These are phyloP conservation scores for Boletus sp. DNA, from an alignment of 768 basidiomycete genomes.

Conservation along the genomic window DNA sequence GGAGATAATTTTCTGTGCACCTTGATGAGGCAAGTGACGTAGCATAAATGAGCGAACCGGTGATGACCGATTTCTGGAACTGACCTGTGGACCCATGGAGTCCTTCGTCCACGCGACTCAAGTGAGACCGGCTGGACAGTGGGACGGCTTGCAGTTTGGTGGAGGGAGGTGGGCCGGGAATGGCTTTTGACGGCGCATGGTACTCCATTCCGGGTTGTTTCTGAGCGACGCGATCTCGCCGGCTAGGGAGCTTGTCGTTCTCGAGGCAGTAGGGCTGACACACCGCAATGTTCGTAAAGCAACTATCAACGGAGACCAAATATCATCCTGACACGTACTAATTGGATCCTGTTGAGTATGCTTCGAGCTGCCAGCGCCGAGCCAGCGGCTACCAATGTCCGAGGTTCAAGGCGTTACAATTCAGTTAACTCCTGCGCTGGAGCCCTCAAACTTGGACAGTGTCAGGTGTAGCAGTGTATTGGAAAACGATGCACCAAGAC, in stretches of 20 bases:
- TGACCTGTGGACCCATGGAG: constrained; percentile 23
- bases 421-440: no score
- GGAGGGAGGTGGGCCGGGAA: neutral
- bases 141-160: constrained; percentile 4
- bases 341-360: neutral
- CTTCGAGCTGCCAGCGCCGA: neutral
- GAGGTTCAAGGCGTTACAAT: neutral
- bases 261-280: neutral
- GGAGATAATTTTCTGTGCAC: constrained; percentile 50
- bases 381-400: neutral
- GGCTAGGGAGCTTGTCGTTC: neutral
- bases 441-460: neutral
- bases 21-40: constrained; percentile 30
- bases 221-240: neutral
- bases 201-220: constrained; percentile 15
- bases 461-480: neutral
- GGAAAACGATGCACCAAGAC: neutral
- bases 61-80: neutral
- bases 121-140: constrained; percentile 17
- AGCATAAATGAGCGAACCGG: neutral
- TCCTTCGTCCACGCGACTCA: constrained; percentile 17
- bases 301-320: neutral
- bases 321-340: neutral
- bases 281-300: neutral
- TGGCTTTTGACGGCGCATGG: neutral